Base-by-base conservation (phyloP, 352 stramenopile species). In the Discostella stelligera region DNA sequence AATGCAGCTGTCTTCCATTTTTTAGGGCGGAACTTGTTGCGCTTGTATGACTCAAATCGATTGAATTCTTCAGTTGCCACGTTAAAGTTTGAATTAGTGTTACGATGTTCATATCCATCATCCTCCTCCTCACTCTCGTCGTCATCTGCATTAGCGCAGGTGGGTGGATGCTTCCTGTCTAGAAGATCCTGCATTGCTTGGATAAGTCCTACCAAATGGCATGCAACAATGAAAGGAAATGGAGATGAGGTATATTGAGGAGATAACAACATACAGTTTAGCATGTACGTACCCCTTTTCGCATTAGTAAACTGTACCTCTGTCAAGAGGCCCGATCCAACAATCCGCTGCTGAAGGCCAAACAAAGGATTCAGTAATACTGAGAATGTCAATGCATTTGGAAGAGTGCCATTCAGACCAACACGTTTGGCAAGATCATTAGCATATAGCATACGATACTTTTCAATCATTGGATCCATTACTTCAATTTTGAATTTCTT, bases 391-490 rank as follows among this genome's bases (percentile, higher is more conserved):
- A 55, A 55, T 55, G 49, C 49, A 55, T 55, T 23, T 30, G 55
- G 56, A 11, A 70, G 20, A 18, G 63, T 59, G 6, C 39, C 11
- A 64, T 52, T 52, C 37, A 75, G 37, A 25, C 23, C 59, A 37
- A 65, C 10, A 56, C 58, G 46, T 23, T 70, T 18, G 7, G 23
- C 32, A 23, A 77, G 52, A 53, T 74, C 66, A 14, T 68, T 48
- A 21, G 48, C 48, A 46, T 77, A 77, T 16, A 70, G 18, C 14
- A 52, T 32, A 41, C 67, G 25, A 66, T 69, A 76, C 9, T 23
- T 69, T 41, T 68, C 21, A 54, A 77, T 56, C 5, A 37, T 16
- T n/a, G 58, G 58, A 55, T 77, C 48, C 68, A 77, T 77, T 30
- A n/a, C 11, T 25, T 58, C 59, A 63, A 69, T 30, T 37, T 61